Conservation (phyloP, 2,329 filamentous ascomycete species). For the Xylariaceae sp. region DNA sequence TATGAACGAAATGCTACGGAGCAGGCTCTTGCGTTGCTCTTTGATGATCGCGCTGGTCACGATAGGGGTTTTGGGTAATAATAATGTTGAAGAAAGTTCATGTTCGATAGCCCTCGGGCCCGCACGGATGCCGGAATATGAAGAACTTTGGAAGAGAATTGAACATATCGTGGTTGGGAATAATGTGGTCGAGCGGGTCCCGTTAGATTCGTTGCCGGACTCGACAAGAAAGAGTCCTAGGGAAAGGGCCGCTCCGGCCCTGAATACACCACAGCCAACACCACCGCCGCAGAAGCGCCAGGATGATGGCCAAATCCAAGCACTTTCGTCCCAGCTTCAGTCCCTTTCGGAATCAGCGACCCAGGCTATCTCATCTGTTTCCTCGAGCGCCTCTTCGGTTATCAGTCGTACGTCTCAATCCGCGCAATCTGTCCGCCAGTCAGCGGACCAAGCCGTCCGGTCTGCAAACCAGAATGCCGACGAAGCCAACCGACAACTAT, state of each 20-base stretch:
- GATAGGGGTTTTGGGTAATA: conserved; percentile 29
- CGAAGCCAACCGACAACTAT: conserved; percentile 33
- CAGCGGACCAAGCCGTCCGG: conserved; percentile 35
- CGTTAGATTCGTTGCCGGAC: conserved; percentile 20
- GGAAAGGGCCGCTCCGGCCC: conserved; percentile 25
- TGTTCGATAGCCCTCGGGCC: not conserved
- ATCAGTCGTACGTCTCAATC: conserved; percentile 34
- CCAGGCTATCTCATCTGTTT: conserved; percentile 34
- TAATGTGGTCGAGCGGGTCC: conserved; percentile 11
- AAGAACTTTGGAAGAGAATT: conserved; percentile 23
- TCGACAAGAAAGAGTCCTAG: conserved; percentile 16
- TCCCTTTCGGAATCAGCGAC: conserved; percentile 36
- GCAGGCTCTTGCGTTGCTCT: conserved; percentile 35
- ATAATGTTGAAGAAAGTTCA: conserved; percentile 15
- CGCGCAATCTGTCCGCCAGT: conserved; percentile 34
- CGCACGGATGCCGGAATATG: conserved; percentile 5
- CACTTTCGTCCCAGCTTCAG: conserved; percentile 35
- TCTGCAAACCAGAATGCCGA: conserved; percentile 34
- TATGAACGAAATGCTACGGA: conserved; percentile 36
- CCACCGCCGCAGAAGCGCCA: conserved; percentile 31
- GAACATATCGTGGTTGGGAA: conserved; percentile 21
- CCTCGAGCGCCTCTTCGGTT: conserved; percentile 34
- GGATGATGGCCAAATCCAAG: conserved; percentile 35
- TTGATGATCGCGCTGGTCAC: conserved; percentile 36
- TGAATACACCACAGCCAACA: conserved; percentile 31